phyloP scores from a whole-genome alignment of 352 stramenopile genomes.

The Pythium rishiriense region DNA sequence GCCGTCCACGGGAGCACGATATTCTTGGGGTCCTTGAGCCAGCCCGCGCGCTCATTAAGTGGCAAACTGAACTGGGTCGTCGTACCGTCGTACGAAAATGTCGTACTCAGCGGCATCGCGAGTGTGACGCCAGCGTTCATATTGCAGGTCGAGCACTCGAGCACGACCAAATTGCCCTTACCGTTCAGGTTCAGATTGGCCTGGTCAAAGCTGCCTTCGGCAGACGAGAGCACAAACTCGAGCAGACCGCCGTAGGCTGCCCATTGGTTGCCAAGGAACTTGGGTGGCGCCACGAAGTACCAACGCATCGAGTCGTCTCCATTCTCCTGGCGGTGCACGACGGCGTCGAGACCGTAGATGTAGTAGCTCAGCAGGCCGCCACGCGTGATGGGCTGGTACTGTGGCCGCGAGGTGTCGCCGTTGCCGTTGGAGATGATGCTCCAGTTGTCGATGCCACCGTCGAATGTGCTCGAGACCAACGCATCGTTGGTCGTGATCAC shows the following conservation, averaged over 20 bases:
- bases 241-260: constrained; percentile 87
- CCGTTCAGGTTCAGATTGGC: constrained; percentile 76
- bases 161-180: constrained; percentile 68
- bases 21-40: constrained; percentile 92
- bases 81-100: constrained; percentile 80
- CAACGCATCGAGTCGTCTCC: constrained; percentile 80
- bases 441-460: constrained; percentile 79
- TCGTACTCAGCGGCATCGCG: constrained; percentile 75
- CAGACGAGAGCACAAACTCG: constrained; percentile 89
- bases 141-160: constrained; percentile 86
- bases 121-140: constrained; percentile 82
- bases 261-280: constrained; percentile 90
- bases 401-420: constrained; percentile 15
- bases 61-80: constrained; percentile 81
- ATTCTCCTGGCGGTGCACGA: constrained; percentile 66
- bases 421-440: constrained; percentile 67
- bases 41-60: constrained; percentile 82
- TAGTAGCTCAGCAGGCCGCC: constrained; percentile 86
- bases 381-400: constrained; percentile 64
- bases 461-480: constrained; percentile 87
- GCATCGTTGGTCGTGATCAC: constrained; percentile 67
- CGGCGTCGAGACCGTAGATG: constrained; percentile 78
- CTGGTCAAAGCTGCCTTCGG: constrained; percentile 84
- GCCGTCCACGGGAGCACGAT: constrained; percentile 68
- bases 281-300: constrained; percentile 83